A percentile compares a stretch with the other conserved stretches of the same genome.
These are phyloP conservation scores for Pythium monospermum DNA, from an alignment of 352 stramenopile species.

Conservation along the genomic window DNA sequence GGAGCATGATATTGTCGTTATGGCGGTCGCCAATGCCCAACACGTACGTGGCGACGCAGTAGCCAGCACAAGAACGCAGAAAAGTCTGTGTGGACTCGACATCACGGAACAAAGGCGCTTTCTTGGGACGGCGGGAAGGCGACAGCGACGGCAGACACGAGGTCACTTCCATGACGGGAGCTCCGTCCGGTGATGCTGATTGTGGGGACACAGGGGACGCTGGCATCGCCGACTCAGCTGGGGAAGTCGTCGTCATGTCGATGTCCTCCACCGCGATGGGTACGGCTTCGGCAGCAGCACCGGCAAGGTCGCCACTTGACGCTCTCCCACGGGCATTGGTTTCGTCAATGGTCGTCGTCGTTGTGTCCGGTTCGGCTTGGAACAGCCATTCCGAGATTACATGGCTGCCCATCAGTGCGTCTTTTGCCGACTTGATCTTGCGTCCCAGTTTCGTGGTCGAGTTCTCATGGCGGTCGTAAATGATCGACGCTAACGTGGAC, in stretches of 20 bases:
- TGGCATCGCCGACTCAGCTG: too few relatives aligned
- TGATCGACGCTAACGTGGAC: slow-evolving; percentile 86
- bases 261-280: not conserved
- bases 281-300: not conserved
- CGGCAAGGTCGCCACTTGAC: not conserved
- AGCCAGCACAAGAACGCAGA: slow-evolving; percentile 83
- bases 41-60: slow-evolving; percentile 93
- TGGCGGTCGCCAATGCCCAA: slow-evolving; percentile 92
- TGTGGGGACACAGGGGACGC: too few relatives aligned
- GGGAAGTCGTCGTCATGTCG: too few relatives aligned
- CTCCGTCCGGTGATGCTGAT: not conserved
- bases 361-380: slow-evolving; percentile 9
- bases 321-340: too few relatives aligned
- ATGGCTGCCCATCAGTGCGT: slow-evolving; percentile 50
- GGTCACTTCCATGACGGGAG: slow-evolving; percentile 19
- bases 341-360: too few relatives aligned
- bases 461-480: slow-evolving; percentile 62
- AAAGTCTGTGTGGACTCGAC: slow-evolving; percentile 84
- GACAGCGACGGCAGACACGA: slow-evolving; percentile 50
- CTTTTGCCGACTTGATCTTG: slow-evolving; percentile 64
- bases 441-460: slow-evolving; percentile 54
- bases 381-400: slow-evolving; percentile 80
- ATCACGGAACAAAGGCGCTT: slow-evolving; percentile 30
- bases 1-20: slow-evolving; percentile 96
- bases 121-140: slow-evolving; percentile 29